Evolutionary conservation across 2,329 filamentous ascomycete genomes (phyloP).

Genomic region (Aulographum hederae): DNA sequence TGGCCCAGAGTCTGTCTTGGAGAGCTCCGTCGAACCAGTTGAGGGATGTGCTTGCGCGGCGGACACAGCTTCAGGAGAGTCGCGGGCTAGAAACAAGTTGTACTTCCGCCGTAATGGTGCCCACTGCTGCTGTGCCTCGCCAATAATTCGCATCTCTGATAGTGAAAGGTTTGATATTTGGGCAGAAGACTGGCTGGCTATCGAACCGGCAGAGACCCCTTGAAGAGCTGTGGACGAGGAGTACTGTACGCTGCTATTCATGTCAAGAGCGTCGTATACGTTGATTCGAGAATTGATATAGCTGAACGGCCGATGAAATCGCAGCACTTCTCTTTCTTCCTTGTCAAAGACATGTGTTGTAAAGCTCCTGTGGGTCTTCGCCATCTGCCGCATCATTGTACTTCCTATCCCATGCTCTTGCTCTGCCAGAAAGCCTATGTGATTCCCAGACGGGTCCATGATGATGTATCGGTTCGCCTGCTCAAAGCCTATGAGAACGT

Average conservation of each 20-base stretch:
- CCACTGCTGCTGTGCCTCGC: conserved; percentile 46
- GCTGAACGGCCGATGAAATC: conserved; percentile 42
- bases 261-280: conserved; percentile 34
- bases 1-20: neutral
- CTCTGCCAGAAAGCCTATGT: conserved; percentile 46
- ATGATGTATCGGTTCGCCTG: conserved; percentile 49
- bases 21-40: conserved; percentile 23
- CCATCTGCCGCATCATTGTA: conserved; percentile 38
- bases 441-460: conserved; percentile 43
- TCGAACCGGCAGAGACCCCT: conserved; percentile 21
- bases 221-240: conserved; percentile 25
- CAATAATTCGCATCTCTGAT: conserved; percentile 42
- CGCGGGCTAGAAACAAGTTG: conserved; percentile 41
- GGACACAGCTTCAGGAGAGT: conserved; percentile 17
- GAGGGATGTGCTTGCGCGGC: conserved; percentile 7
- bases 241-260: conserved; percentile 7
- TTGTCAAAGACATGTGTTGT: conserved; percentile 47
- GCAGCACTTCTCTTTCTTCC: conserved; percentile 39
- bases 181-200: conserved; percentile 10
- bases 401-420: conserved; percentile 40
- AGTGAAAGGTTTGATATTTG: conserved; percentile 35
- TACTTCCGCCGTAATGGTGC: conserved; percentile 43
- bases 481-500: conserved; percentile 46
- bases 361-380: conserved; percentile 43
- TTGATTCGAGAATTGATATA: conserved; percentile 43